A percentile compares a stretch with the other conserved stretches of the same genome.
Conservation (phyloP, 768 basidiomycete genomes). For the Hydnomerulius pinastri region DNA sequence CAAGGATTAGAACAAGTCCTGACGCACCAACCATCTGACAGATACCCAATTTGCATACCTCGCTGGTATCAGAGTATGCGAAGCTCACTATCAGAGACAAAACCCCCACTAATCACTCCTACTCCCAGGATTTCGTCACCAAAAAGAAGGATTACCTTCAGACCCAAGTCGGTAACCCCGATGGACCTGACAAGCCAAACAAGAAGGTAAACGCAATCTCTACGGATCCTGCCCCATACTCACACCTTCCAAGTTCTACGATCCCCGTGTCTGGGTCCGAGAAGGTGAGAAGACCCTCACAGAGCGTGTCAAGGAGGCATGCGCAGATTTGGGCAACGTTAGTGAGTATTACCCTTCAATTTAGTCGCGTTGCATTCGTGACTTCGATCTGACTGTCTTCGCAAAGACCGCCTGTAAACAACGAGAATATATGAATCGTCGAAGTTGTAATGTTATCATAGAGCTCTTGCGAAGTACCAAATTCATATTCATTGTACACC, state of each 20-base stretch:
- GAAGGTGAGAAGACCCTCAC: slow-evolving; percentile 95
- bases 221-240: neutral
- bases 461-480: slow-evolving; percentile 7
- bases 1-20: neutral
- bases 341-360: slow-evolving; percentile 36
- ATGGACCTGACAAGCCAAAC: slow-evolving; percentile 96
- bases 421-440: neutral
- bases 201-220: slow-evolving; percentile 71
- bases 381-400: neutral
- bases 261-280: slow-evolving; percentile 98
- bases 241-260: slow-evolving; percentile 63
- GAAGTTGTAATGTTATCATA: slow-evolving; percentile 23
- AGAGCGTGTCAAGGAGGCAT: slow-evolving; percentile 91
- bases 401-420: slow-evolving; percentile 26
- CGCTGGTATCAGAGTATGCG: slow-evolving; percentile 69
- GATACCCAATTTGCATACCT: slow-evolving; percentile 95
- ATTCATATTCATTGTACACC: too few species aligned
- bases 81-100: neutral
- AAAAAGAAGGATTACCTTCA: slow-evolving; percentile 88
- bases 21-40: slow-evolving; percentile 10
- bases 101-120: neutral
- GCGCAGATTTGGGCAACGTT: slow-evolving; percentile 79
- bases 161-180: slow-evolving; percentile 95
- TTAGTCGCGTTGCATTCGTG: neutral
- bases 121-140: slow-evolving; percentile 74